These are phyloP conservation scores for Ophiostoma fasciatum DNA, from an alignment of 2,329 filamentous ascomycete species.

Conservation along the genomic window DNA sequence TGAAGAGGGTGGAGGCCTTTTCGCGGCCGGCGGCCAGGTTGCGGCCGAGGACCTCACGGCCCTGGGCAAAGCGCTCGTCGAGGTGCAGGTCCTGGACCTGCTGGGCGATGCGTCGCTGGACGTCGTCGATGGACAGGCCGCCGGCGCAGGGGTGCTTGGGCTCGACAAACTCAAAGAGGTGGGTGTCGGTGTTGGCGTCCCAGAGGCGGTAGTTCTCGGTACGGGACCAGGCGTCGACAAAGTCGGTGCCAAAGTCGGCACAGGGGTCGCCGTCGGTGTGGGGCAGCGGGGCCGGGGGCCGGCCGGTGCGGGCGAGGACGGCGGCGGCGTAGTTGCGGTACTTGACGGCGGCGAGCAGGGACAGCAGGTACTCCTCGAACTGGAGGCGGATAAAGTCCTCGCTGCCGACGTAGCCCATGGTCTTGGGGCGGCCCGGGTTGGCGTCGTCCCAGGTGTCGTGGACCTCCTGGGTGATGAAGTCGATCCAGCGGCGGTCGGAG, in stretches of 20 bases:
- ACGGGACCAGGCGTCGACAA: constrained; percentile 71
- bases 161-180: constrained; percentile 88
- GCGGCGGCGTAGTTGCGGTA: constrained; percentile 60
- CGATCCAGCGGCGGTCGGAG: constrained; percentile 90
- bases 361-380: constrained; percentile 91
- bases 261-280: constrained; percentile 72
- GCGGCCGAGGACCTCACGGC: constrained; percentile 69
- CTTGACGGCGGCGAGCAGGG: constrained; percentile 75
- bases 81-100: constrained; percentile 90
- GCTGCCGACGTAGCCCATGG: constrained; percentile 84
- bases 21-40: constrained; percentile 79
- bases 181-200: constrained; percentile 62
- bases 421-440: constrained; percentile 81
- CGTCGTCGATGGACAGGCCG: constrained; percentile 83
- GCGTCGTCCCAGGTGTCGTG: constrained; percentile 93
- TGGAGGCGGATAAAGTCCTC: constrained; percentile 96
- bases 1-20: constrained; percentile 77
- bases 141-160: constrained; percentile 88
- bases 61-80: constrained; percentile 75
- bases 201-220: constrained; percentile 91
- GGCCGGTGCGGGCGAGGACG: constrained; percentile 39
- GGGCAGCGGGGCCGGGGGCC: constrained; percentile 28
- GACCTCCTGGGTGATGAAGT: constrained; percentile 83
- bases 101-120: constrained; percentile 76
- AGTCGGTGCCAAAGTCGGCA: constrained; percentile 68